phyloP scores from a whole-genome alignment of 805 yeast genomes.

The Candida qinlingensis region DNA sequence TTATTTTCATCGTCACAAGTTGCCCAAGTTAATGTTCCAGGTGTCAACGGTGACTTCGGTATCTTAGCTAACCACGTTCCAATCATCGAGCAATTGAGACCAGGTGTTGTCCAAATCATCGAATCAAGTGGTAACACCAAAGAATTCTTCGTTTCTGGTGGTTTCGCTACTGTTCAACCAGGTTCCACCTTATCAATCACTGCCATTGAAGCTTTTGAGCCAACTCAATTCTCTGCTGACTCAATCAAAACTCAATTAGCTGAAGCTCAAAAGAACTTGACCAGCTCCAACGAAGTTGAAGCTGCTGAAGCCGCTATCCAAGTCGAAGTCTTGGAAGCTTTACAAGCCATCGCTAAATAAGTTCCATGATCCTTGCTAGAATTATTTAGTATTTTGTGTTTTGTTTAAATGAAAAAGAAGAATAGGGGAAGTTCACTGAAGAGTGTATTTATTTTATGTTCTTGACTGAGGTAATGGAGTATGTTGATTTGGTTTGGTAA shows the following conservation, averaged over 20 bases:
- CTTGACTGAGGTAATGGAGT: too few species aligned
- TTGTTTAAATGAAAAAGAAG: background rate
- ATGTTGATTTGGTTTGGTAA: too few species aligned
- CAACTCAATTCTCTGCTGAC: slow-evolving; percentile 78
- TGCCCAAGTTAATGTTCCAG: slow-evolving; percentile 89
- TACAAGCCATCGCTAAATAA: slow-evolving; percentile 75
- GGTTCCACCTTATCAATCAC: slow-evolving; percentile 85
- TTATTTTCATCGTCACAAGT: slow-evolving; percentile 45
- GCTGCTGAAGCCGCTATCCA: slow-evolving; percentile 95
- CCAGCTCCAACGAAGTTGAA: slow-evolving; percentile 78
- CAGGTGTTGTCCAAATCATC: slow-evolving; percentile 91
- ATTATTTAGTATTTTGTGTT: background rate
- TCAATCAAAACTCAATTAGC: slow-evolving; percentile 76
- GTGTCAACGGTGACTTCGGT: slow-evolving; percentile 94
- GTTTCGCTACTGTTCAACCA: slow-evolving; percentile 94
- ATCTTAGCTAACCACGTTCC: slow-evolving; percentile 97
- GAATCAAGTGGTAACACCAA: slow-evolving; percentile 66
- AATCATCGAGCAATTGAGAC: slow-evolving; percentile 89
- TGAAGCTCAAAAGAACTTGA: slow-evolving; percentile 89
- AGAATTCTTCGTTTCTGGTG: slow-evolving; percentile 91
- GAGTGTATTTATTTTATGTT: background rate
- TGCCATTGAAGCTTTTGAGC: slow-evolving; percentile 92
- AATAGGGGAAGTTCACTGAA: background rate
- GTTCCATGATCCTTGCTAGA: background rate
- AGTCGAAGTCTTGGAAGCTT: slow-evolving; percentile 93